These are phyloP conservation scores for Daldinia concentrica DNA, from an alignment of 495 filamentous ascomycete genomes.

Conservation along the genomic window DNA sequence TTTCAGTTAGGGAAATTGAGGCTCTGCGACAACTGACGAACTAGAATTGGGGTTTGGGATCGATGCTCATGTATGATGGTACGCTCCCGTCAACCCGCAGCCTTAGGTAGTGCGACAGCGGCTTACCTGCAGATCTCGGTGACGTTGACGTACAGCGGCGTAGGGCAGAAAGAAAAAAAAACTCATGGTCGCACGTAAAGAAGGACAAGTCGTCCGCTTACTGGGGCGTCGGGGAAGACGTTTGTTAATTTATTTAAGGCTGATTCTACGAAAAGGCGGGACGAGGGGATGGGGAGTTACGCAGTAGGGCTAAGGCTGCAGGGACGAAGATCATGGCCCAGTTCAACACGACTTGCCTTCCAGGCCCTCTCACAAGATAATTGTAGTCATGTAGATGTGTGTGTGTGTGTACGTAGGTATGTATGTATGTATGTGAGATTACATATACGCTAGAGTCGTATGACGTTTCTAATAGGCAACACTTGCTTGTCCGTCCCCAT, in stretches of 20 bases:
- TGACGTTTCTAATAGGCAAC: constrained; percentile 27
- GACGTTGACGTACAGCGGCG: constrained; percentile 28
- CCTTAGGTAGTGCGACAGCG: constrained; percentile 14
- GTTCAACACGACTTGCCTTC: not conserved
- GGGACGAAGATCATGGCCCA: constrained; percentile 7
- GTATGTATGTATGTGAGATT: constrained; percentile 24
- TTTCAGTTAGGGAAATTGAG: constrained; percentile 23
- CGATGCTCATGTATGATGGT: not conserved
- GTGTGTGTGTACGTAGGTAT: not conserved
- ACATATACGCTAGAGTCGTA: constrained; percentile 19
- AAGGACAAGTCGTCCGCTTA: constrained; percentile 37
- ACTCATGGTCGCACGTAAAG: constrained; percentile 9
- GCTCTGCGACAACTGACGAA: constrained; percentile 30
- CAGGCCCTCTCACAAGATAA: not conserved
- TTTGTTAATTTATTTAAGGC: constrained; percentile 12
- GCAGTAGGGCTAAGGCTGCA: constrained; percentile 1
- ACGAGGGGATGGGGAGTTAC: not conserved
- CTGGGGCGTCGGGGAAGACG: constrained; percentile 18
- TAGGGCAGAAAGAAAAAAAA: constrained; percentile 17
- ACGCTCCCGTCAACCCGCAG: constrained; percentile 5
- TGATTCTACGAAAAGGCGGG: constrained; percentile 2
- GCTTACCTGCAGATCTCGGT: constrained; percentile 37
- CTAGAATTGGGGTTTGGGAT: constrained; percentile 5
- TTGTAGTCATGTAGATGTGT: not conserved
- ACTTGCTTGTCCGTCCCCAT: constrained; percentile 7